Evolutionary conservation across 208 protist genomes (phyloP).

Genomic region (Acanthamoeba sp.): DNA sequence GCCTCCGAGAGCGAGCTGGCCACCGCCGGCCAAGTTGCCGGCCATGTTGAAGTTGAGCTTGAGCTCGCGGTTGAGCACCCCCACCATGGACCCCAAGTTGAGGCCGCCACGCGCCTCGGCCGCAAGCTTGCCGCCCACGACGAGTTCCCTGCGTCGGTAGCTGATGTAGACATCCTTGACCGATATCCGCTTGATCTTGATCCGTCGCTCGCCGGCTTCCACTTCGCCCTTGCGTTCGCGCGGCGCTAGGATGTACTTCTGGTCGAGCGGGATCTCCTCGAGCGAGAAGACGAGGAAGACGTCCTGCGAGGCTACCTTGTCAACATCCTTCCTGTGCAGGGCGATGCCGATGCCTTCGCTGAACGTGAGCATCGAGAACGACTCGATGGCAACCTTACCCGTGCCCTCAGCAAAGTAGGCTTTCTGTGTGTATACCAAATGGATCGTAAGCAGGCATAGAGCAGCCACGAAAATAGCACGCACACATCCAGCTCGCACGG

Average conservation of each 20-base stretch:
- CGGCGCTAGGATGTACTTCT: constrained; percentile 5
- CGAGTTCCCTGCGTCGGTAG: neutral
- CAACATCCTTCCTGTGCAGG: neutral
- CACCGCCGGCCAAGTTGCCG: neutral
- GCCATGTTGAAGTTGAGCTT: constrained; percentile 43
- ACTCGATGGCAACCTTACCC: neutral
- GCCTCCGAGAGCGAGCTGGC: neutral
- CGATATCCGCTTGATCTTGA: constrained; percentile 34
- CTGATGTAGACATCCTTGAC: constrained; percentile 45
- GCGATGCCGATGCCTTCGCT: constrained; percentile 1
- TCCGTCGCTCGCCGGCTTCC: neutral
- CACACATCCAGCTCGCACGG: no score
- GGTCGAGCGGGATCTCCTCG: constrained; percentile 25
- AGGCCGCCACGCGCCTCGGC: neutral
- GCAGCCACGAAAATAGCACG: no score
- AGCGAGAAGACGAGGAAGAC: neutral
- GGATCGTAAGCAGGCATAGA: neutral
- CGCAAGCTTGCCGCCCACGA: constrained; percentile 6
- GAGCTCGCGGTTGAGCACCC: neutral
- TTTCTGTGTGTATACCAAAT: neutral
- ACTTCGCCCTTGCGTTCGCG: constrained; percentile 28
- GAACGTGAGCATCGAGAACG: constrained; percentile 18
- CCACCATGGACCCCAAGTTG: constrained; percentile 3
- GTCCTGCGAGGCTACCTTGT: neutral
- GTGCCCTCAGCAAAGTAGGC: constrained; percentile 20